Base-by-base conservation (phyloP, 805 yeast genomes). In the Soucietia sequanensis region DNA sequence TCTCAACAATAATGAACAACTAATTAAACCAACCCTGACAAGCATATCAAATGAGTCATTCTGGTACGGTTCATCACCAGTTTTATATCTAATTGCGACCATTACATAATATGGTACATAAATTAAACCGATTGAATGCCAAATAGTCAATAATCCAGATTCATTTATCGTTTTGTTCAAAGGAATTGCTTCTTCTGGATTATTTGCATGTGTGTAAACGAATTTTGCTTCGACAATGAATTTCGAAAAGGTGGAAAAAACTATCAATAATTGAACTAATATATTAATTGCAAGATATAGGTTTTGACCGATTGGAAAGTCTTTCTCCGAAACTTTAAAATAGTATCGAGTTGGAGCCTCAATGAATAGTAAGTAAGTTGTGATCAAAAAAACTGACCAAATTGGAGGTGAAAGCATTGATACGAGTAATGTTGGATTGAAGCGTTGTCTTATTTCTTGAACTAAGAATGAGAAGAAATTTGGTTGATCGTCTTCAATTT, bases 1-100 rank as follows among this genome's bases (percentile, higher is more conserved):
- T 27, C 48, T 50, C 6, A 37, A 26, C 4, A 41, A 20, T 5
- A 48, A 31, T 26, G 42, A 45, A 3, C 38, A 11, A 3, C 27
- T 15, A 19, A 49, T 44, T 8, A 38, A 24, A 4, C 12, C 6
- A 23, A 29, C 17, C 23, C 31, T 23, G 17, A 29, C n/a, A 11
- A 12, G 13, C 31, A 29, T 29, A 13, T 29, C 31, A 11, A n/a
- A 11, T 12, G 9, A 12, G 19, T 29, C 31, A 14, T 11, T 10
- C n/a, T 14, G 11, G 15, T 10, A 29, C 14, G 23, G 14, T 7
- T 9, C 13, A 7, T 16, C 31, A 18, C 17, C 11, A 27, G 16
- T 7, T n/a, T 14, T 2, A 27, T 15, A 27, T 9, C 29, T 12
- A 6, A 18, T 8, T 8, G 12, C 29, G 9, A 13, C 10, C 4